Percentiles rank a stretch among this genome's conserved stretches.
These are phyloP conservation scores for Kluyveromyces wickerhamii DNA, from an alignment of 805 yeast species.

Conservation along the genomic window DNA sequence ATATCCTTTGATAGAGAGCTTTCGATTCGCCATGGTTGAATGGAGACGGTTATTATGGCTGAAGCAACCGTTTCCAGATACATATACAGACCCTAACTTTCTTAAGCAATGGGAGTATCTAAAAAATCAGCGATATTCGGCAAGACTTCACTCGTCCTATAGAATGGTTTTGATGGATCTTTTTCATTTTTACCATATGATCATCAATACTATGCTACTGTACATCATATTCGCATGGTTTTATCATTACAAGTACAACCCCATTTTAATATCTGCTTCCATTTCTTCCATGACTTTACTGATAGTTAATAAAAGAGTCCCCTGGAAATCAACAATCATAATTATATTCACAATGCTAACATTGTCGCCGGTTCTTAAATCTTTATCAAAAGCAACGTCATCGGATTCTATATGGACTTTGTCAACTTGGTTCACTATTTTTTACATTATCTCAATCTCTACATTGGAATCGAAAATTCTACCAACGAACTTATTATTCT, in stretches of 20 bases:
- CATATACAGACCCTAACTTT: slow-evolving; percentile 77
- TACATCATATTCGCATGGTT: slow-evolving; percentile 47
- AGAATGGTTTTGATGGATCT: slow-evolving; percentile 19
- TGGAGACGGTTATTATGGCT: slow-evolving; percentile 88
- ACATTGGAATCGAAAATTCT: slow-evolving; percentile 39
- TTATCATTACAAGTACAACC: slow-evolving; percentile 17
- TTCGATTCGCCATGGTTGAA: too few species aligned
- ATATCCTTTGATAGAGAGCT: too few species aligned
- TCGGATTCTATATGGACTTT: slow-evolving; percentile 95
- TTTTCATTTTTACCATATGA: slow-evolving; percentile 21
- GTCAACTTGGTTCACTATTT: slow-evolving; percentile 66
- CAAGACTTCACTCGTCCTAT: slow-evolving; percentile 15
- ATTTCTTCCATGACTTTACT: slow-evolving; percentile 11
- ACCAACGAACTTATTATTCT: slow-evolving; percentile 74
- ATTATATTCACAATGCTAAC: slow-evolving; percentile 66
- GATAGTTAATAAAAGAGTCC: slow-evolving; percentile 10
- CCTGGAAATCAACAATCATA: slow-evolving; percentile 57
- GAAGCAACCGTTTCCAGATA: slow-evolving; percentile 82
- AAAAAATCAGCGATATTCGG: slow-evolving; percentile 9
- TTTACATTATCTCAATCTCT: slow-evolving; percentile 40
- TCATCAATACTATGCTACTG: slow-evolving; percentile 56
- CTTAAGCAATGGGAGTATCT: slow-evolving; percentile 30
- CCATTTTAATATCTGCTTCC: slow-evolving; percentile 16
- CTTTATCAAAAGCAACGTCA: slow-evolving; percentile 80
- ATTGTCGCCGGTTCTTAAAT: slow-evolving; percentile 82